Evolutionary conservation across 768 basidiomycete genomes (phyloP), one percentile per base, ranked within the genome.

Genomic region (Tricholoma terreum): DNA sequence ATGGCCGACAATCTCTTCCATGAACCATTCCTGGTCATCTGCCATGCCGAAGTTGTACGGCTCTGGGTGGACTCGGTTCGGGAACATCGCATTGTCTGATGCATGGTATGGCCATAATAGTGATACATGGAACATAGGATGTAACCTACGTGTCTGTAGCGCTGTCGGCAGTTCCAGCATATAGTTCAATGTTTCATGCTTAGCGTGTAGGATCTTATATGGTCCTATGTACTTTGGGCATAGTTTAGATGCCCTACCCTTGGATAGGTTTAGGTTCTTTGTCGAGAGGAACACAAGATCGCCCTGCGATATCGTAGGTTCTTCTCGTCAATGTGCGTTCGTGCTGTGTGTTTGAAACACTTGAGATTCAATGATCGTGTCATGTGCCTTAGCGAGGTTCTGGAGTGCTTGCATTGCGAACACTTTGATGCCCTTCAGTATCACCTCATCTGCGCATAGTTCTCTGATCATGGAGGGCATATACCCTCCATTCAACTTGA

Each of bases 151-250:
- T n/a, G 34, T 10, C 22, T 30, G 8, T 7, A 56, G 55, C 17
- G 49, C 55, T 22, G 45, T 12, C 3, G 59, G 60, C 12, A 61
- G 12, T 31, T 61, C 60, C 22, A 61, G 21, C 6, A 12, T 61
- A 57, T 74, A 77, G 0, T 53, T 71, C 0, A 66, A 73, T 0
- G 55, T 68, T 7, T 57, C 60, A 0, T 64, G 62, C 17, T 58
- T 17, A 1, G 58, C 61, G 15, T 61, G 35, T 0, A 66, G 3
- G 0, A 78, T 67, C 2, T 60, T 50, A 52, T 68, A 79, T 0
- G 77, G 79, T 6, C 79, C 75, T 11, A 75, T 65, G 46, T 59
- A 77, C 30, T 71, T 73, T 1, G 74, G 76, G 7, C 65, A 61
- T 1, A 77, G 58, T 43, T 77, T 77, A 0, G 61, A 43, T 0